phyloP scores from a whole-genome alignment of 2,329 filamentous ascomycete genomes.

The Talaromyces rugulosus region DNA sequence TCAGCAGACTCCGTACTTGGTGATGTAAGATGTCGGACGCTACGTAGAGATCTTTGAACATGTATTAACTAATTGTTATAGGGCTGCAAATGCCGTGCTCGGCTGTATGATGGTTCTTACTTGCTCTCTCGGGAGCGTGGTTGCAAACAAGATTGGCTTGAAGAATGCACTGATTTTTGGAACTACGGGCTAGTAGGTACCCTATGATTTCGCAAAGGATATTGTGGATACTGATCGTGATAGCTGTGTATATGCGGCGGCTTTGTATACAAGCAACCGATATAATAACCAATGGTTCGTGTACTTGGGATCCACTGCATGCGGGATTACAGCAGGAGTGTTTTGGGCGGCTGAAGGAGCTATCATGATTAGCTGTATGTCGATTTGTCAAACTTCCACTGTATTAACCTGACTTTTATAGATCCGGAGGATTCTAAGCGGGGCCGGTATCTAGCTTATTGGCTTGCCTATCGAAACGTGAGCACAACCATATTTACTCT shows the following conservation, averaged over 20 bases:
- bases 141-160: not conserved
- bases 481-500: not conserved
- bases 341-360: constrained; percentile 50
- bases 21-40: not conserved
- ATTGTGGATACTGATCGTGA: no score
- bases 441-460: not conserved
- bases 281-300: constrained; percentile 51
- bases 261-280: constrained; percentile 37
- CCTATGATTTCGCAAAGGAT: no score
- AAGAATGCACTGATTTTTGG: not conserved
- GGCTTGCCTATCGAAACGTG: not conserved
- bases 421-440: not conserved
- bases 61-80: not conserved
- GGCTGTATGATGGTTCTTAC: constrained; percentile 2
- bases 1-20: not conserved
- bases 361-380: constrained; percentile 42
- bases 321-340: constrained; percentile 44
- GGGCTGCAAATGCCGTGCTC: not conserved
- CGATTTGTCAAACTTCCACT: not conserved
- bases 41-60: no score
- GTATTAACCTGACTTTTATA: not conserved
- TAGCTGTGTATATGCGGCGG: not conserved
- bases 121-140: not conserved
- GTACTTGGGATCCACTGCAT: constrained; percentile 43
- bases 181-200: not conserved